Base-by-base conservation (phyloP, 2,329 filamentous ascomycete species). In the Didymosphaeria variabile region DNA sequence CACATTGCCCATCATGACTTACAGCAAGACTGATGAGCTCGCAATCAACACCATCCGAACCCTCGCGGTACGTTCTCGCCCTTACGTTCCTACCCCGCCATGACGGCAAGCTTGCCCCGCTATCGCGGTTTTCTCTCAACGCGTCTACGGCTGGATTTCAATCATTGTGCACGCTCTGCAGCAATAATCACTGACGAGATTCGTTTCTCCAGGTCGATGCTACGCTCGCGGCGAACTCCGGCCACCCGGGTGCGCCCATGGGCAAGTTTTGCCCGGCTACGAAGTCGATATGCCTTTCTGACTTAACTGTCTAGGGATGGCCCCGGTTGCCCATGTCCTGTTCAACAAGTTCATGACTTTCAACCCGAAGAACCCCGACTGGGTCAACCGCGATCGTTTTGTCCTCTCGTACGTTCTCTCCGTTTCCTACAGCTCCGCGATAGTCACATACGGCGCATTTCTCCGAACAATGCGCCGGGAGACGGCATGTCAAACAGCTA, bases 321-420 rank as follows among this genome's bases (percentile, higher is more conserved):
- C 95, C 77, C 94, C 95, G 66, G 89, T 94, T 77, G 90, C 95
- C 81, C 95, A 98, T 87, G 93, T 98, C 77, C 89, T 99, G 69
- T 99, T 92, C 86, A 97, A 97, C 89, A 96, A 95, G 83, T 96
- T 97, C 87, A 93, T 99, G 93, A 96, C 85, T 81, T 99, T 97
- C 88, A 99, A 98, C 90, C 95, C 95, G 76, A 96, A 97, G 90
- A 97, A 97, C 88, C 92, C 95, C 74, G 87, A 93, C 69, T 99
- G 94, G 94, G 77, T 95, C 75, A 98, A 98, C 89, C 91, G 95
- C 78, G 95, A 99, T 84, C 91, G 95, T 81, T 99, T 99, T 79
- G 93, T 99, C 66, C 93, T 99, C 80, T 99, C 95, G 94, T 97
- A 88, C 88, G 94, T 91, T 38, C 32, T 46, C 36, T 40, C 52